Evolutionary conservation across 371 early-diverging fungal species (phyloP), one percentile per base, ranked within the genome.

Genomic region (Haplosporangium sp.): DNA sequence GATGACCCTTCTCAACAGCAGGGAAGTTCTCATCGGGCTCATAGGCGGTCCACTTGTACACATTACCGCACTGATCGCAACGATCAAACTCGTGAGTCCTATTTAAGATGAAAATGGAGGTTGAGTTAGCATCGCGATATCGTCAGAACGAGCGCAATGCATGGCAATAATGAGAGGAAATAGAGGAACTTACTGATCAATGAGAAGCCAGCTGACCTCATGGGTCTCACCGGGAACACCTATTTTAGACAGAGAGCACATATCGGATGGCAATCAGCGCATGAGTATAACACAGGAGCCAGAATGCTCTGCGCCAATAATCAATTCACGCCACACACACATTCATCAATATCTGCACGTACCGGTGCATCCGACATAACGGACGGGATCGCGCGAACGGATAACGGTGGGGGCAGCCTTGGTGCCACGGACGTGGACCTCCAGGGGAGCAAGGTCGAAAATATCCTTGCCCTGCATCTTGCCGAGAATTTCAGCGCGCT

Each of bases 11-110:
- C 43, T 61, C 53, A 60, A 47, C 47, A 60, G 40, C 72, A 53
- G 79, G 69, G 73, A 79, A 79, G 79, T 64, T 64, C 79, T 79
- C 79, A 61, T 79, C 79, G 64, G 73, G 54, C 66, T 68, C 69
- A 47, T 79, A 79, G 23, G 73, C 73, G 65, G 79, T 40, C 79
- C 79, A 79, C 79, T 90, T 90, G 86, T 77, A 95, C 60, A 89
- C 92, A 81, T 87, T 91, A 81, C 97, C 99, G 85, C 99, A 98
- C 88, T 97, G 95, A 46, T 95, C 95, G 92, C 99, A 98, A 73
- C 97, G 94, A 83, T 96, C 95, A 69, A 93, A 84, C 60, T 91
- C 92, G 76, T 93, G 92, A 62, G 84, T 82, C 83, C 89, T 89
- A 71, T 90, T 89, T 63, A 95, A 82, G 60, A 89, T 87, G 75